Evolutionary conservation across 768 basidiomycete species (phyloP), one percentile per base, ranked within the genome.

Genomic region (Rhodocollybia butyracea): DNA sequence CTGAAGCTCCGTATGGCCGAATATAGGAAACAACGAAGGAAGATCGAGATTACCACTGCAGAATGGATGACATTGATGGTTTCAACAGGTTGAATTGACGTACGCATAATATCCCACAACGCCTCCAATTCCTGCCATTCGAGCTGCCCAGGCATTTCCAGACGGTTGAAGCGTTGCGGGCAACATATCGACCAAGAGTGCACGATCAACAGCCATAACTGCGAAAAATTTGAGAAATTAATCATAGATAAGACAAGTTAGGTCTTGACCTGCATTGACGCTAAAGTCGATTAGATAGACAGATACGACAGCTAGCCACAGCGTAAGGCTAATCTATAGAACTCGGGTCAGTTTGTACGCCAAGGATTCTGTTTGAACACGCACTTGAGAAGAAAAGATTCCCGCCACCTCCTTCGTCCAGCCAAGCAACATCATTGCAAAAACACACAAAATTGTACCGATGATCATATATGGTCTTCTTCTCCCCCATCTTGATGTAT

Each of bases 111-210:
- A 96, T 0, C 94, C 94, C 2, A 85, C 74, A 0, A 96, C 86
- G 54, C 89, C 85, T 11, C 95, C 95, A 26, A 94, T 63, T 1
- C 91, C 91, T 42, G 89, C 73, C 92, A 97, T 95, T n/a, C 89
- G 76, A 0, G 91, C 92, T 0, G 93, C 95, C 95, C 95, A 98
- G 0, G 95, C 95, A 65, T 95, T 97, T 1, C 90, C 94, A 8
- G 80, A 74, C 5, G 94, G 84, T 67, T 98, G 95, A 24, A 83
- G 75, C 1, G 79, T 66, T 0, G 88, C 73, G 0, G 93, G 87
- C 3, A 96, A 69, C 0, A 81, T 89, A 65, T 98, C 95, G 0
- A 98, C 91, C 7, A 98, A 75, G 10, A 97, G 79, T 0, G 94
- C 91, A 46, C 95, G 89, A 67, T 97, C 93, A 19, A 93, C 83